phyloP scores from a whole-genome alignment of 306 rosid species.

The Malus orientalis region DNA sequence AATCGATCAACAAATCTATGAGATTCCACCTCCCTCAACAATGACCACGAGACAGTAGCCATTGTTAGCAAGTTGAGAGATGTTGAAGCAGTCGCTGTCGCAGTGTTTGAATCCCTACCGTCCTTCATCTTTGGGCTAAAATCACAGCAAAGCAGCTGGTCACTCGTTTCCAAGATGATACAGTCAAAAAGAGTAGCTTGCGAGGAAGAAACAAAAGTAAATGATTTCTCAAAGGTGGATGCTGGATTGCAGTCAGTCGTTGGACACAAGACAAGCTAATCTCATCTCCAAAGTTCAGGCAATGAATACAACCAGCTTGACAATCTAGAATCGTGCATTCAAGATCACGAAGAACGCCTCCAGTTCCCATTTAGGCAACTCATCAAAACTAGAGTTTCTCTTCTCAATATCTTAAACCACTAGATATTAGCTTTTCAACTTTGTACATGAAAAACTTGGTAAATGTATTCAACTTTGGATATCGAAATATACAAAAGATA shows the following conservation, averaged over 20 bases:
- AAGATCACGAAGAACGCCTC: conserved; percentile 4
- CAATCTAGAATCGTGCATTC: conserved; percentile 11
- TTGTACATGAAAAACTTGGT: neutral
- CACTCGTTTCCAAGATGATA: conserved; percentile 17
- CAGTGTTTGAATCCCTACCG: conserved; percentile 21
- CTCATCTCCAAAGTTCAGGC: neutral
- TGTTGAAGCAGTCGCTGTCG: conserved; percentile 10
- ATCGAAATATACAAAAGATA: neutral
- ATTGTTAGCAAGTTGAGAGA: conserved; percentile 22
- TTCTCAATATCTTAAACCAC: conserved; percentile 27
- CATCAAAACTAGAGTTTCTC: conserved; percentile 36
- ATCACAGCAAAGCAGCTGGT: conserved; percentile 15
- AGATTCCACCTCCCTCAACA: neutral
- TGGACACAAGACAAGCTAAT: neutral
- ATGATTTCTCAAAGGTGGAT: conserved; percentile 8
- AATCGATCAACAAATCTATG: neutral
- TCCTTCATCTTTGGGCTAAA: conserved; percentile 22
- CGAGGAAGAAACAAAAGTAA: neutral
- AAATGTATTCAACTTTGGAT: neutral
- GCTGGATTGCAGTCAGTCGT: neutral
- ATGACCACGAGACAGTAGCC: neutral
- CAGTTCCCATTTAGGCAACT: conserved; percentile 17
- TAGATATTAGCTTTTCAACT: neutral
- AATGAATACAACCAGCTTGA: conserved; percentile 4
- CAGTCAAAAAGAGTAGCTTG: neutral